phyloP scores from a whole-genome alignment of 331 rosid species.

The Dryas integrifolia region DNA sequence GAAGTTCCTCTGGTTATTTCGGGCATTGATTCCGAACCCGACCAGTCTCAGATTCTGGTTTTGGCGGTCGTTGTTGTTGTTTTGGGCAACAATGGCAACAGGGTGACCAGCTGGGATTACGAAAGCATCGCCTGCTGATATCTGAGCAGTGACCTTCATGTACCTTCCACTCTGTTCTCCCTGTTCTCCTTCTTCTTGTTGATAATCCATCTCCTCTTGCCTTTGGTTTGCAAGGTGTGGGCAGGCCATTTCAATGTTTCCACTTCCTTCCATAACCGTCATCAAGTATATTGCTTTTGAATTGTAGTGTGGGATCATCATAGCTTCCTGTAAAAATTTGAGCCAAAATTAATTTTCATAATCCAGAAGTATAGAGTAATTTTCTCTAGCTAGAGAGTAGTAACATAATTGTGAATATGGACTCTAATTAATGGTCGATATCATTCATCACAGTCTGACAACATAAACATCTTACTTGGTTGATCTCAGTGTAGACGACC shows the following conservation, averaged over 20 bases:
- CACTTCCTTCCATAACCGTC: conserved; percentile 46
- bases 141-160: conserved; percentile 22
- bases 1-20: conserved; percentile 41
- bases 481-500: conserved; percentile 29
- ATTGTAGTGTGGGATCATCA: conserved; percentile 61
- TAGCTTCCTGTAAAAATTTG: conserved; percentile 39
- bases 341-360: not conserved
- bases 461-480: conserved; percentile 32
- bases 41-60: conserved; percentile 27
- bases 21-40: conserved; percentile 43
- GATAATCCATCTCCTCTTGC: conserved; percentile 1
- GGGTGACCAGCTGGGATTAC: conserved; percentile 63
- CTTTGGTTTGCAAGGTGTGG: conserved; percentile 30
- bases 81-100: conserved; percentile 35
- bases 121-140: conserved; percentile 39
- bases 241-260: conserved; percentile 50
- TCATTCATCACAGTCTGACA: no score
- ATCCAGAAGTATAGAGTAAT: no score
- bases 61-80: not conserved
- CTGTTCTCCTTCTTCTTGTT: conserved; percentile 8
- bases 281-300: conserved; percentile 40
- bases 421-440: no score
- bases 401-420: no score
- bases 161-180: conserved; percentile 11
- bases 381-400: no score